Conservation (phyloP, 805 yeast species). For the Priceomyces melissophilus region DNA sequence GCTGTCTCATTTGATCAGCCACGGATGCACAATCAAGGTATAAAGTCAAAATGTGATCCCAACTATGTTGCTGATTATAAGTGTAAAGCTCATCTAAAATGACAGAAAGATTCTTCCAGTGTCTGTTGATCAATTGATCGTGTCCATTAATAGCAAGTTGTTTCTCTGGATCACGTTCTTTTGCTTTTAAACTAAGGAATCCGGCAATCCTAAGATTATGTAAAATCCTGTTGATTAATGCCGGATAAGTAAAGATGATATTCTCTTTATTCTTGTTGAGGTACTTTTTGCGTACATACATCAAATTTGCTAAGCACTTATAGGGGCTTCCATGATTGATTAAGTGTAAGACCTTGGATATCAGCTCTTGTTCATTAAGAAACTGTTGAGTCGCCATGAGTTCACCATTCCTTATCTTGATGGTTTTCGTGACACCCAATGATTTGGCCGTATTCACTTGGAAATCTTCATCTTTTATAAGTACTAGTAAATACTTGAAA, state of each 20-base stretch:
- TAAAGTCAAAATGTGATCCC: conserved; percentile 42
- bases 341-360: conserved; percentile 70
- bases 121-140: conserved; percentile 36
- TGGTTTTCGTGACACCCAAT: conserved; percentile 36
- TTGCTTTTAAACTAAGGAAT: conserved; percentile 11
- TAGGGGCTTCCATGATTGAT: conserved; percentile 39
- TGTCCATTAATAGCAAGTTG: conserved; percentile 20
- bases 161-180: conserved; percentile 8
- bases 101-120: conserved; percentile 73
- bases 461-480: conserved; percentile 41
- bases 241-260: conserved; percentile 68
- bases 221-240: conserved; percentile 62
- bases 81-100: conserved; percentile 64
- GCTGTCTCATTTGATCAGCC: conserved; percentile 73
- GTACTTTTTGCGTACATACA: conserved; percentile 39
- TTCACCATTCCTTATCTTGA: conserved; percentile 27
- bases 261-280: conserved; percentile 54
- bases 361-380: conserved; percentile 50
- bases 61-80: conserved; percentile 27
- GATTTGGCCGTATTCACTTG: conserved; percentile 33
- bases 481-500: conserved; percentile 53
- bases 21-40: conserved; percentile 66
- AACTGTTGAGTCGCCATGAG: conserved; percentile 33
- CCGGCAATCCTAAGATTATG: conserved; percentile 52
- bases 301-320: conserved; percentile 28